Conservation (phyloP, 75 land plant species). For the Cryptomeria japonica region DNA sequence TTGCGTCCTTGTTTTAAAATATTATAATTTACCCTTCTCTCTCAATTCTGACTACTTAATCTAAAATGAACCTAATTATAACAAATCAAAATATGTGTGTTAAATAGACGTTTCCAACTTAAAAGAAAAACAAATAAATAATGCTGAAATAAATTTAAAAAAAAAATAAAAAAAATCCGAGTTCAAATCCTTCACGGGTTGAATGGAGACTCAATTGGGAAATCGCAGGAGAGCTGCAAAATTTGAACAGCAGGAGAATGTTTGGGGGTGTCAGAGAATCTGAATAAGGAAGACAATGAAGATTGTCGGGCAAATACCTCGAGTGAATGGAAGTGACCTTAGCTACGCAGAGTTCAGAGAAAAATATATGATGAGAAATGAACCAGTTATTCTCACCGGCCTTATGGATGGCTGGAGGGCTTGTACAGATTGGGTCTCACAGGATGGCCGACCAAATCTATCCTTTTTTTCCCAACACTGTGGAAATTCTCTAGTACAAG, state of each 20-base stretch:
- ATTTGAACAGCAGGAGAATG: neutral
- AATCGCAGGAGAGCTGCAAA: neutral
- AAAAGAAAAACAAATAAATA: no score
- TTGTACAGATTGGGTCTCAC: slow-evolving; percentile 64
- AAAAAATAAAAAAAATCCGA: no score
- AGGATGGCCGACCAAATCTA: slow-evolving; percentile 57
- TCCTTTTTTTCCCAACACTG: slow-evolving; percentile 53
- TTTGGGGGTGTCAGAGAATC: neutral
- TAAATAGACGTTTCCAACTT: no score
- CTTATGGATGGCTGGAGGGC: slow-evolving; percentile 75
- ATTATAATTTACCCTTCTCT: no score
- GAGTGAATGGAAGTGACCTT: slow-evolving; percentile 43
- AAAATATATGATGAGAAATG: slow-evolving; percentile 46
- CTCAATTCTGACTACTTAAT: no score
- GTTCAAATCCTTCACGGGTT: no score
- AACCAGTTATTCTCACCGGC: slow-evolving; percentile 75
- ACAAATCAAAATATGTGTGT: no score
- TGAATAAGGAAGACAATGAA: slow-evolving; percentile 27
- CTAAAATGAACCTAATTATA: no score
- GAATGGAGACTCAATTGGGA: no score
- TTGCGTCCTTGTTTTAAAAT: no score
- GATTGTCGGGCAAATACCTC: slow-evolving; percentile 41
- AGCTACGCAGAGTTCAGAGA: slow-evolving; percentile 54
- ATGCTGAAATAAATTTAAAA: no score
- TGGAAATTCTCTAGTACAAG: slow-evolving; percentile 70